Conservation (phyloP, 2,329 filamentous ascomycete genomes). For the Trematosphaeria pertusa region DNA sequence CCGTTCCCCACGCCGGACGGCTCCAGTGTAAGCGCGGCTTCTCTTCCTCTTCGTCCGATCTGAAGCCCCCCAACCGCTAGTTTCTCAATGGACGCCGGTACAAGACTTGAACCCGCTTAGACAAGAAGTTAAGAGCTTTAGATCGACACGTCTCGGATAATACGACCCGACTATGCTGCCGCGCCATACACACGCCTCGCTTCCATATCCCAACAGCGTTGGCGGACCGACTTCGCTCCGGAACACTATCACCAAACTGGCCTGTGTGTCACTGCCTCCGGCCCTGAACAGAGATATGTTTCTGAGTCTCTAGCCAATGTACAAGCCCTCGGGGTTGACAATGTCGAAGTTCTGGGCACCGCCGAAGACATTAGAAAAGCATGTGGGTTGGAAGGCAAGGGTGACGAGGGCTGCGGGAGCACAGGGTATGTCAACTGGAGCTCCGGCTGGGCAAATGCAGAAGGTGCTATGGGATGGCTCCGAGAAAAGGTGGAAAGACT, state of each 20-base stretch:
- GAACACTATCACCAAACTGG: slow-evolving; percentile 76
- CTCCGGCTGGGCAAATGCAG: slow-evolving; percentile 83
- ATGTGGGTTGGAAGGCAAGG: slow-evolving; percentile 52
- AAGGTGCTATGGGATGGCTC: slow-evolving; percentile 71
- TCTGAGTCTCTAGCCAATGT: slow-evolving; percentile 45
- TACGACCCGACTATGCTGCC: slow-evolving; percentile 81
- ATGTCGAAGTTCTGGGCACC: slow-evolving; percentile 48
- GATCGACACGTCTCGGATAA: slow-evolving; percentile 67
- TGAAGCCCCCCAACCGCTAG: neutral
- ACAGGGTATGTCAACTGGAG: slow-evolving; percentile 76
- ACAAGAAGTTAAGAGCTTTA: slow-evolving; percentile 22
- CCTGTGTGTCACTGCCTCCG: slow-evolving; percentile 68
- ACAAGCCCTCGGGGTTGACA: slow-evolving; percentile 43
- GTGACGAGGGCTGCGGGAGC: slow-evolving; percentile 55
- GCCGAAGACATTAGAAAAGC: slow-evolving; percentile 48
- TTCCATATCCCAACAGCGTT: slow-evolving; percentile 71
- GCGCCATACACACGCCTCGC: slow-evolving; percentile 78
- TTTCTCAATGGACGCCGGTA: neutral
- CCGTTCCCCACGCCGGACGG: slow-evolving; percentile 66
- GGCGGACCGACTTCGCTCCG: slow-evolving; percentile 69
- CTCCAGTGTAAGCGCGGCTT: slow-evolving; percentile 53
- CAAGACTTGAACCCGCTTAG: neutral
- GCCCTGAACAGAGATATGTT: slow-evolving; percentile 52
- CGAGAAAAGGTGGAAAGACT: slow-evolving; percentile 62
- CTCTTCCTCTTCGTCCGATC: neutral